These are phyloP conservation scores for Pichia kluyveri DNA, from an alignment of 805 yeast genomes.

Conservation along the genomic window DNA sequence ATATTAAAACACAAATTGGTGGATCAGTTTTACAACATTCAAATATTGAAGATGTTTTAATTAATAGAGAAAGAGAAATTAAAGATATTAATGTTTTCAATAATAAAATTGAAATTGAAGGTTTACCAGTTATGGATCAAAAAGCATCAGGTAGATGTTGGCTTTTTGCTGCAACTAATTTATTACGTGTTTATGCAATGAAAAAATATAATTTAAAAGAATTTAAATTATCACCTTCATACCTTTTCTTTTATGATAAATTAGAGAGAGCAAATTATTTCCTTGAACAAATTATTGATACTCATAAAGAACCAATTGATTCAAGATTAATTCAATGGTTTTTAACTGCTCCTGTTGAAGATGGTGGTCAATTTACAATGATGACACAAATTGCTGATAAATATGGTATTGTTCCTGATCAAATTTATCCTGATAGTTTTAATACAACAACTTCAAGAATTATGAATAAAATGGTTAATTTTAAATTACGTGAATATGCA, in stretches of 20 bases:
- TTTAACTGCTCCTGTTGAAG: slow-evolving; percentile 57
- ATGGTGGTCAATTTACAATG: slow-evolving; percentile 90
- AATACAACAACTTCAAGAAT: slow-evolving; percentile 42
- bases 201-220: slow-evolving; percentile 53
- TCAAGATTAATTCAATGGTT: slow-evolving; percentile 63
- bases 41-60: slow-evolving; percentile 32
- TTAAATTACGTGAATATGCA: slow-evolving; percentile 73
- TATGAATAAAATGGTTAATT: slow-evolving; percentile 55
- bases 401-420: slow-evolving; percentile 75
- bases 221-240: slow-evolving; percentile 71
- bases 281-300: slow-evolving; percentile 66
- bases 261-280: slow-evolving; percentile 78
- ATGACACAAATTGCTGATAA: slow-evolving; percentile 66
- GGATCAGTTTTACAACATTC: slow-evolving; percentile 26
- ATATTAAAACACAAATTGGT: slow-evolving; percentile 23
- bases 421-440: slow-evolving; percentile 58
- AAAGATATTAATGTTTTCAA: slow-evolving; percentile 32
- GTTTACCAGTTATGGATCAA: slow-evolving; percentile 66
- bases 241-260: slow-evolving; percentile 77
- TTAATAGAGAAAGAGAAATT: slow-evolving; percentile 25
- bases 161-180: slow-evolving; percentile 79
- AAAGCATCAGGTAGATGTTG: slow-evolving; percentile 76
- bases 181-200: slow-evolving; percentile 56
- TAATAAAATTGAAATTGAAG: slow-evolving; percentile 37
- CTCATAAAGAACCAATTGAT: slow-evolving; percentile 56